These are phyloP conservation scores for Rhizopus sp. DNA, from an alignment of 371 early-diverging fungal species.

Conservation along the genomic window DNA sequence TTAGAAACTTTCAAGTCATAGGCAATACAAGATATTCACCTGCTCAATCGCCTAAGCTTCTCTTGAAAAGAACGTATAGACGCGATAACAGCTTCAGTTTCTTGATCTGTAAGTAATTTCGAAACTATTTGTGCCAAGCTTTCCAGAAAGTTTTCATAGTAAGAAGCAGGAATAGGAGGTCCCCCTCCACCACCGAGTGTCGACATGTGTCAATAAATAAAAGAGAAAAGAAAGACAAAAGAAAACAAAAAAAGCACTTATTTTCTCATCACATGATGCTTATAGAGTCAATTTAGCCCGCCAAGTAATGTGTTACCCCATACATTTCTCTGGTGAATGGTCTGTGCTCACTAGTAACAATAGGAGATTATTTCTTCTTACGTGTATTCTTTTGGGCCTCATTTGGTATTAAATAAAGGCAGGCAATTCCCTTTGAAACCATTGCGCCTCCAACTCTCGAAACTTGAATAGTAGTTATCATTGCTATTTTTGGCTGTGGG, in stretches of 20 bases:
- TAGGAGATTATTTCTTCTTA: too few relatives aligned
- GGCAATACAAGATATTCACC: conserved; percentile 29
- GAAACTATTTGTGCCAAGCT: conserved; percentile 75
- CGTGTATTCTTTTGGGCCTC: too few relatives aligned
- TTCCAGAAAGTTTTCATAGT: conserved; percentile 79
- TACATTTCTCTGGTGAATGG: too few relatives aligned
- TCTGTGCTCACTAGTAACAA: too few relatives aligned
- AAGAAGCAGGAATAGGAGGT: conserved; percentile 34
- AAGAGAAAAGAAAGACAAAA: conserved; percentile 7
- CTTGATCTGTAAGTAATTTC: conserved; percentile 77
- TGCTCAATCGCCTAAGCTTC: conserved; percentile 66
- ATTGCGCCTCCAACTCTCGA: too few relatives aligned
- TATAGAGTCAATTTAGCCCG: not conserved
- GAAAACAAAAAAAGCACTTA: not conserved
- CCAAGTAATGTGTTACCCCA: not conserved
- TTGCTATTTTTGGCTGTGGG: too few relatives aligned
- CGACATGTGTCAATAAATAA: conserved; percentile 1
- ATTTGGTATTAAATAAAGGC: too few relatives aligned
- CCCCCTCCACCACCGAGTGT: conserved; percentile 6
- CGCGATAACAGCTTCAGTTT: conserved; percentile 71
- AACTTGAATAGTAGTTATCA: too few relatives aligned
- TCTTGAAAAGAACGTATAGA: conserved; percentile 75
- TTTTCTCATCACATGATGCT: conserved; percentile 15
- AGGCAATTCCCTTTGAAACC: too few relatives aligned
- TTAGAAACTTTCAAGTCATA: not conserved